Evolutionary conservation across 2,329 filamentous ascomycete species (phyloP).

Genomic region (Colletotrichum sp.): DNA sequence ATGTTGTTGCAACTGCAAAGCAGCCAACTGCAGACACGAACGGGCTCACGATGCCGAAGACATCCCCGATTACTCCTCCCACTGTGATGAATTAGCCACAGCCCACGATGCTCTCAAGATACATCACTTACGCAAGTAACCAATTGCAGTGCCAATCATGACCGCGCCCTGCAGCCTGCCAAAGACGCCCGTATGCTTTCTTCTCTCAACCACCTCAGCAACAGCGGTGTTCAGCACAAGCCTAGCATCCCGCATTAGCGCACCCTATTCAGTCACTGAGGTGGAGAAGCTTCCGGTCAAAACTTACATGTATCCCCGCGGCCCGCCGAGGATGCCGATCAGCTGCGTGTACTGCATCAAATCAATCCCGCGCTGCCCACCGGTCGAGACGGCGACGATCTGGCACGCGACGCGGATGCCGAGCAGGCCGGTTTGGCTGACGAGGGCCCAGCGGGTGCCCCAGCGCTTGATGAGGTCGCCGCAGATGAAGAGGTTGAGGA

Average conservation of each 20-base stretch:
- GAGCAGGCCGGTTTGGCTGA: slow-evolving; percentile 68
- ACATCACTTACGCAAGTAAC: slow-evolving; percentile 56
- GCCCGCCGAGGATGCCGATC: slow-evolving; percentile 72
- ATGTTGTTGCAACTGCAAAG: slow-evolving; percentile 31
- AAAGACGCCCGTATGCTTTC: slow-evolving; percentile 66
- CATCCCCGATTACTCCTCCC: slow-evolving; percentile 69
- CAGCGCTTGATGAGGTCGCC: slow-evolving; percentile 70
- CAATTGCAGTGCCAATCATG: slow-evolving; percentile 70
- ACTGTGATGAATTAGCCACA: slow-evolving; percentile 33
- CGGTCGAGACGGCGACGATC: slow-evolving; percentile 66
- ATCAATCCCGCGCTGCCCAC: slow-evolving; percentile 66
- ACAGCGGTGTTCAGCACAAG: slow-evolving; percentile 73
- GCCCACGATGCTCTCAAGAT: not conserved
- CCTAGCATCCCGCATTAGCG: slow-evolving; percentile 25
- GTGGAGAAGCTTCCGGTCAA: not conserved
- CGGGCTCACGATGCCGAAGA: slow-evolving; percentile 66
- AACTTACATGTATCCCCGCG: slow-evolving; percentile 67
- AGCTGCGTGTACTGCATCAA: slow-evolving; percentile 72
- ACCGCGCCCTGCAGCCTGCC: slow-evolving; percentile 70
- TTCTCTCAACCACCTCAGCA: slow-evolving; percentile 65
- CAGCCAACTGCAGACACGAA: slow-evolving; percentile 60
- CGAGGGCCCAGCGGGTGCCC: slow-evolving; percentile 66
- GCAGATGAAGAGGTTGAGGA: slow-evolving; percentile 70
- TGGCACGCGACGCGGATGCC: slow-evolving; percentile 68
- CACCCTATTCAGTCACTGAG: not conserved